Percentiles rank a stretch among this genome's conserved stretches.
These are phyloP conservation scores for Penicillium aurantiogriseum DNA, from an alignment of 2,329 filamentous ascomycete species.

Conservation along the genomic window DNA sequence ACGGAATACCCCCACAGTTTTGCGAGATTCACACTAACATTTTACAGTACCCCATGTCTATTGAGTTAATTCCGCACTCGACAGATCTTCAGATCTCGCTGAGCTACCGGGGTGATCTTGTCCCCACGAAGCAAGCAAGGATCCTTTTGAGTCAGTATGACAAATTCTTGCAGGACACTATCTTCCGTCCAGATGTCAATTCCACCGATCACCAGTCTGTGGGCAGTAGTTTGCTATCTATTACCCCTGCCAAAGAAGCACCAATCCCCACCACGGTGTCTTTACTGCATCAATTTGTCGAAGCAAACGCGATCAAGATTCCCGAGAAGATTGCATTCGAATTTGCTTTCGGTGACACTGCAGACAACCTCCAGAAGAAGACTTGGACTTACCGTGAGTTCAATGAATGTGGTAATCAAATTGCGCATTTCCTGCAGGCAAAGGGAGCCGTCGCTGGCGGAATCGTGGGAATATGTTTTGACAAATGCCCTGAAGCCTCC, in stretches of 20 bases:
- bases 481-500: conserved; percentile 81
- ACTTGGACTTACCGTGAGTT: conserved; percentile 75
- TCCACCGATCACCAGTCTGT: conserved; percentile 42
- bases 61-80: conserved; percentile 67
- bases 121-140: conserved; percentile 67
- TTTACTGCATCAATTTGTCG: conserved; percentile 77
- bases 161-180: conserved; percentile 58
- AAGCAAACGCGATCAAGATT: conserved; percentile 55
- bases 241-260: conserved; percentile 60
- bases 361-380: conserved; percentile 46
- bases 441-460: conserved; percentile 54
- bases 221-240: conserved; percentile 52
- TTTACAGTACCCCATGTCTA: conserved; percentile 66
- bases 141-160: conserved; percentile 72
- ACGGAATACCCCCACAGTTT: neutral
- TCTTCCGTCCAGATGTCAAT: conserved; percentile 48
- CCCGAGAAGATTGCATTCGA: conserved; percentile 70
- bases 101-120: conserved; percentile 61
- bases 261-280: conserved; percentile 57
- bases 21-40: conserved; percentile 9
- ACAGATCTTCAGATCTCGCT: conserved; percentile 61
- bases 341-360: conserved; percentile 63
- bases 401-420: conserved; percentile 66
- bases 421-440: conserved; percentile 63
- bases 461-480: conserved; percentile 75